phyloP scores from a whole-genome alignment of 345 rosid genomes.

The Eucalyptus marginata region DNA sequence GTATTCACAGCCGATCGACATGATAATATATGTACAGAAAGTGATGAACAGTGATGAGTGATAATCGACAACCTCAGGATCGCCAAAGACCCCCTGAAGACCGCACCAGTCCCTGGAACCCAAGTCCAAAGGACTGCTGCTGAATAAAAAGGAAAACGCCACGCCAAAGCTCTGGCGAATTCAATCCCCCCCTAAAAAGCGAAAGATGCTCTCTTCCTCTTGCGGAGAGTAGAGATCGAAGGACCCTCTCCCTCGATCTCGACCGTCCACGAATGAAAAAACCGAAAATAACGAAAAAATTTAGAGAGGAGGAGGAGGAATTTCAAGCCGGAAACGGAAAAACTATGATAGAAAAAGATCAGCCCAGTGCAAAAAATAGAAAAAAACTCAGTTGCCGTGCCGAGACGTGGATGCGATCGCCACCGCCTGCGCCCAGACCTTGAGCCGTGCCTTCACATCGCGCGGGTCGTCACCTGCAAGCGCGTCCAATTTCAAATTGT shows the following conservation, averaged over 20 bases:
- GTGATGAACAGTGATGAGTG: not conserved
- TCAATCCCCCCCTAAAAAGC: not conserved
- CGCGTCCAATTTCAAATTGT: not conserved
- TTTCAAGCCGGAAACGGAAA: not conserved
- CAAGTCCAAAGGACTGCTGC: not conserved
- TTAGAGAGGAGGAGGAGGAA: not conserved
- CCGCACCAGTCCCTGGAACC: not conserved
- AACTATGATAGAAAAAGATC: not conserved
- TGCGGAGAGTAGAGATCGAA: not conserved
- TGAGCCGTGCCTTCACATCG: constrained; percentile 88
- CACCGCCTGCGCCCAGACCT: constrained; percentile 97
- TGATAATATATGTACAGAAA: not conserved
- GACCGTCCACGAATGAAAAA: not conserved
- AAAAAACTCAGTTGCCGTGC: not conserved
- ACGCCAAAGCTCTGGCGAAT: not conserved
- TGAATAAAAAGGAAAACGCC: not conserved
- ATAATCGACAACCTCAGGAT: not conserved
- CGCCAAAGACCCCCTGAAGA: not conserved
- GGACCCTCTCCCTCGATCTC: not conserved
- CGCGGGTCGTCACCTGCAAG: constrained; percentile 77
- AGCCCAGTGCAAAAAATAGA: too few relatives aligned
- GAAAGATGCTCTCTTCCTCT: not conserved
- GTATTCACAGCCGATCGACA: not conserved
- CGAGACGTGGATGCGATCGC: constrained; percentile 48
- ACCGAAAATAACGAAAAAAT: not conserved